These are phyloP conservation scores for Euphorbia lathyris DNA, from an alignment of 345 rosid genomes.

Conservation along the genomic window DNA sequence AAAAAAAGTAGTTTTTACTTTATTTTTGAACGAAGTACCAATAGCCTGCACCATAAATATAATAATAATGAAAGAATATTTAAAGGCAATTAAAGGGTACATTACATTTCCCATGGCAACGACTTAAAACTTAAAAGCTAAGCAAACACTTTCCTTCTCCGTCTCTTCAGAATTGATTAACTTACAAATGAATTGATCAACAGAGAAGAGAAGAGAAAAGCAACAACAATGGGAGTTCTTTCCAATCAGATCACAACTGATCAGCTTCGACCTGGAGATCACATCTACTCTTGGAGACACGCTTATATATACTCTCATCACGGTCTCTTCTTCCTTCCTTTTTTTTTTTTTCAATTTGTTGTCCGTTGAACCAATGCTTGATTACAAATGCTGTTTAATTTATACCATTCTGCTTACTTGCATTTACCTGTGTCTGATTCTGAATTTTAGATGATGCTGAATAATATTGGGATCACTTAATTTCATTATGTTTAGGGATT, in stretches of 20 bases:
- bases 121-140: background rate
- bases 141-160: background rate
- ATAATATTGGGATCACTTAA: background rate
- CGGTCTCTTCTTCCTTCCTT: conserved; percentile 37
- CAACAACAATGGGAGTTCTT: conserved; percentile 46
- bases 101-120: background rate
- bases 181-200: background rate
- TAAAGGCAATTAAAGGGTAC: background rate
- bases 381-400: background rate
- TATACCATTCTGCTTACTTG: background rate
- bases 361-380: background rate
- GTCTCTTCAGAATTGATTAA: background rate
- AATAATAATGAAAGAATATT: no score
- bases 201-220: no score
- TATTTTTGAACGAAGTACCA: no score
- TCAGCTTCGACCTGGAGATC: conserved; percentile 62
- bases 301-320: conserved; percentile 75
- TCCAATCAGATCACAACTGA: conserved; percentile 55
- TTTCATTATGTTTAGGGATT: background rate
- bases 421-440: background rate
- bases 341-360: background rate
- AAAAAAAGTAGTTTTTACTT: no score
- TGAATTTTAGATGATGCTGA: background rate
- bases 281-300: conserved; percentile 76
- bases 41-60: no score